Base-by-base conservation (phyloP, 306 rosid genomes). In the Oxytropis ochrocephala region DNA sequence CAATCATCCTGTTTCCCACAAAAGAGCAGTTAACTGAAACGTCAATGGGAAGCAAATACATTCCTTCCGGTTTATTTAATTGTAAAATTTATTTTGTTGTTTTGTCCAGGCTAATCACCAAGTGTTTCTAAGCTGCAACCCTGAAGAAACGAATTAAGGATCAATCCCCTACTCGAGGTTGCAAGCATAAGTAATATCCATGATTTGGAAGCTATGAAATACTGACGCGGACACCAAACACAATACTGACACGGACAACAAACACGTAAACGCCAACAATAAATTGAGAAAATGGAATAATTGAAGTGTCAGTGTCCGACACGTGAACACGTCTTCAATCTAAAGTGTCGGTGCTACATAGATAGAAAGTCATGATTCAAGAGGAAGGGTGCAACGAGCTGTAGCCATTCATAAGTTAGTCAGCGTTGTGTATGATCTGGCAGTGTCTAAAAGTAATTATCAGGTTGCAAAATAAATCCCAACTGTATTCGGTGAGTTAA, bases 151-250 rank as follows among this genome's bases (percentile, higher is more conserved):
- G 9, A 38, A 32, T 7, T 7, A 41, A 64, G 71, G 48, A 58
- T 27, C 44, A 24, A 39, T 44, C 35, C 12, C 17, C 66, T 58
- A 44, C 35, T 33, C 35, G 29, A 7, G 21, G 59, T 14, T 7
- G 78, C 64, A 51, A 59, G 70, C 47, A 78, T 62, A 48, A 63
- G 18, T 43, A 18, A 5, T 39, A 64, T 14, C 55, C 36, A 64
- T 48, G 63, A 64, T 11, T 21, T 3, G 30, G 69, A 64, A 24
- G 29, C 29, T 24, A 24, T 24, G 3, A 24, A 24, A 4, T 4
- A 24, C 29, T 24, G 29, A 24, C 29, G 3, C 24, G 24, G 24
- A 21, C 24, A 21, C 24, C 1, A 1, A 4, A 24, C 29, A 24
- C 29, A 4, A 24, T 4, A 24, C 29, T 24, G 29, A 24, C 29